Base-by-base conservation (phyloP, 2,329 filamentous ascomycete species). In the Hymenoscyphus occultus region DNA sequence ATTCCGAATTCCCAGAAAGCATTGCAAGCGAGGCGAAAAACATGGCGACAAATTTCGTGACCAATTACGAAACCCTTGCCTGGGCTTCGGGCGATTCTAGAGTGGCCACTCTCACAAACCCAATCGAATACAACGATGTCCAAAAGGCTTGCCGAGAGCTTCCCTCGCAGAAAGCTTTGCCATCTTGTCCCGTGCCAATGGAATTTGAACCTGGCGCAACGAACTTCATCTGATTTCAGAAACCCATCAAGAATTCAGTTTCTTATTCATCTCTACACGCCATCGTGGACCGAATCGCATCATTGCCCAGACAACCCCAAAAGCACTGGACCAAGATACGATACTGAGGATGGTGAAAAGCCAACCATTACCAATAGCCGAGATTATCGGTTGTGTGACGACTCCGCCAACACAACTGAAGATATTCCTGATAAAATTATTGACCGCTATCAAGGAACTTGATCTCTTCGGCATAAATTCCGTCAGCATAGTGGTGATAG, bases 391-490 rank as follows among this genome's bases (percentile, higher is more conserved):
- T 67, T 89, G 84, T 0, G 89, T 85, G 19, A 93, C 84, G 39
- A 93, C 76, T 56, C 84, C 84, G 10, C 90, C 91, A 0, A 91
- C 82, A 67, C 89, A 93, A 60, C 85, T 87, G 71, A 93, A 88
- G 48, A 93, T 91, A 71, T 94, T 95, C 59, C 91, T 81, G 61
- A 91, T 81, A 72, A 94, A 91, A 74, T 94, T 94, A 76, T 94
- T 93, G 56, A 93, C 80, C 0, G 91, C 92, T 2, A 94, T 90
- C 0, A 90, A 91, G 12, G 85, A 85, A 3, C 87, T 90, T 60
- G 88, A 89, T 68, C 84, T 82, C 54, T 85, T 83, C 14, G 90
- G 90, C 82, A 94, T 89, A 73, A 94, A 93, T 74, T 95, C 91
- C 0, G 91, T 94, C 69, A 95, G 80, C 90, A 95, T 93, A 0